Conservation (phyloP, 768 basidiomycete species). For the Suillus variegatus region DNA sequence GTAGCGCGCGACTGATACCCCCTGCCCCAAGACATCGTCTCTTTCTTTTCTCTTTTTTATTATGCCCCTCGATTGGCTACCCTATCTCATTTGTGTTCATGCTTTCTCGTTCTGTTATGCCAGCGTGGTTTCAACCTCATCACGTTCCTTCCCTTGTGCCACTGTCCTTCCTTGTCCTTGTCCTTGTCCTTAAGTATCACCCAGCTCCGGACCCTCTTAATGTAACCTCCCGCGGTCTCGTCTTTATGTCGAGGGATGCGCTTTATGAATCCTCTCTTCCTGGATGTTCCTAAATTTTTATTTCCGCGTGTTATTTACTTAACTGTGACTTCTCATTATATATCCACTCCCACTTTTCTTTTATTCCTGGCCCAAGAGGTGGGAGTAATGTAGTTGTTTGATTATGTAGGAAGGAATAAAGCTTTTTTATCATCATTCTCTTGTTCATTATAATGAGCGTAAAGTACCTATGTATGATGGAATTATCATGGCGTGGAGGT, state of each 20-base stretch:
- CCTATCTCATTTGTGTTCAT: constrained; percentile 13
- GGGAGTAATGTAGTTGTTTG: constrained; percentile 19
- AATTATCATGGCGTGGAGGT: background rate
- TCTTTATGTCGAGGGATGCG: constrained; percentile 5
- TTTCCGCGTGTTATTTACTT: constrained; percentile 14
- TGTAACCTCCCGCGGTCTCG: constrained; percentile 17
- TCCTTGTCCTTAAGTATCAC: constrained; percentile 20
- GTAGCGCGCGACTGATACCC: constrained; percentile 62
- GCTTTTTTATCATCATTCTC: background rate
- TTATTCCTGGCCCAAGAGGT: constrained; percentile 11
- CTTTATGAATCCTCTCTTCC: constrained; percentile 6
- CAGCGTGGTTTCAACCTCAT: constrained; percentile 8
- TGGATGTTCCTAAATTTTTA: constrained; percentile 12
- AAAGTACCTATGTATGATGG: background rate
- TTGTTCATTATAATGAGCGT: background rate
- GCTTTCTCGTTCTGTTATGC: constrained; percentile 14
- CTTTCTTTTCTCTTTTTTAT: constrained; percentile 1
- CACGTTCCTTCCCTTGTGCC: constrained; percentile 7
- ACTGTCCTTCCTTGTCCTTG: constrained; percentile 3
- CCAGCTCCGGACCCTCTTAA: constrained; percentile 16
- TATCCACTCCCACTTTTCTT: constrained; percentile 13
- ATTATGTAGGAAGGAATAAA: constrained; percentile 20
- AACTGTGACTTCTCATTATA: constrained; percentile 20
- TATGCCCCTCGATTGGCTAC: constrained; percentile 4
- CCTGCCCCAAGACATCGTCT: background rate